Conservation (phyloP, 2,329 filamentous ascomycete genomes). For the Colletotrichum sansevieriae region DNA sequence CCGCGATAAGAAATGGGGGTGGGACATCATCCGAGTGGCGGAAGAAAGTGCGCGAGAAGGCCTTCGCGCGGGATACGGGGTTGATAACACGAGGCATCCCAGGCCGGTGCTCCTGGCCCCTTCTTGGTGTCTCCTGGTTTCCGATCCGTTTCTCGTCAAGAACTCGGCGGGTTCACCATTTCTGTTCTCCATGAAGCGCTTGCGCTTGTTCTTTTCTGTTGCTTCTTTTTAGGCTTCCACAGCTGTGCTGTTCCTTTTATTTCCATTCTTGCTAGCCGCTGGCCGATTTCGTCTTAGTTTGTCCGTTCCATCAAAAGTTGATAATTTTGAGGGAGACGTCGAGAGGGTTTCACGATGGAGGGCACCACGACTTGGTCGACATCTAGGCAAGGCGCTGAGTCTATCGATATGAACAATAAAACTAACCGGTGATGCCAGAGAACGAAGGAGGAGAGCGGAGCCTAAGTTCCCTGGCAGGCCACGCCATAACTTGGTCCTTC, state of each 20-base stretch:
- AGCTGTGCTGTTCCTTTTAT: conserved; percentile 34
- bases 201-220: conserved; percentile 12
- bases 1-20: conserved; percentile 3
- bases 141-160: conserved; percentile 10
- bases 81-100: conserved; percentile 27
- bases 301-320: background rate
- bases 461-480: conserved; percentile 31
- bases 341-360: conserved; percentile 24
- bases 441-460: conserved; percentile 28
- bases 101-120: background rate
- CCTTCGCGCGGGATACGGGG: conserved; percentile 1
- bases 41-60: conserved; percentile 9
- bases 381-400: conserved; percentile 3
- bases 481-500: conserved; percentile 29
- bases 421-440: conserved; percentile 7
- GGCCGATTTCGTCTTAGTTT: conserved; percentile 11
- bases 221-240: conserved; percentile 10
- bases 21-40: conserved; percentile 15
- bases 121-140: background rate
- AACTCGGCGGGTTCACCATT: conserved; percentile 10
- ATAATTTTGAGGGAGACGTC: background rate
- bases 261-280: conserved; percentile 13
- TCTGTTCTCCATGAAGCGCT: conserved; percentile 23
- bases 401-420: too few relatives aligned
- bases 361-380: conserved; percentile 28